Base-by-base conservation (phyloP, 208 protist genomes). In the Spironucleus salmonicida region DNA sequence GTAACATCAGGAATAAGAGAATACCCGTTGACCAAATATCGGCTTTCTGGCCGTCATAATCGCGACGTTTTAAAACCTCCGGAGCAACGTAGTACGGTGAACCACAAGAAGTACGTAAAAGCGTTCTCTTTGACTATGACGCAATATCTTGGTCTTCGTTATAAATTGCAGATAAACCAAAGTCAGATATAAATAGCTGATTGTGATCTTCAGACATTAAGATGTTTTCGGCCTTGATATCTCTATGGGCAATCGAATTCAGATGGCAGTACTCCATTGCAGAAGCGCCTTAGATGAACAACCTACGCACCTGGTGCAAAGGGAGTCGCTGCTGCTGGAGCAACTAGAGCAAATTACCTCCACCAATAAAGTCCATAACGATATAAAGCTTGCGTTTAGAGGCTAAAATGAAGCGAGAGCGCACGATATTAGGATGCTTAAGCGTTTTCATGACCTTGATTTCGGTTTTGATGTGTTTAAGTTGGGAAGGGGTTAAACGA, bases 211-310 rank as follows among this genome's bases (percentile, higher is more conserved):
- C 80, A 29, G 78, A 76, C 1, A 93, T 77, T 66, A 92, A 89
- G 23, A 91, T 86, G 79, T 92, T 92, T 57, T 86, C 82, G 4
- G 90, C 85, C 74, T 91, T 92, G 78, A 92, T 88, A 80, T 92
- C 90, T 34, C 90, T 82, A 75, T 92, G 90, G 40, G 92, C 85
- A 66, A 92, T 84, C 23, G 81, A 76, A 35, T 87, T 78, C 1
- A 83, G 78, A 68, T 92, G 90, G 76, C 86, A 90, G 79, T 87
- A 90, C 71, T 82, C 79, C 58, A 92, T 75, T 27, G 89, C 89
- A 19, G 80, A 78, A 13, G 88, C 78, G 35, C 90, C 82, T 80
- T 92, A 88, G 69, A 79, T 77, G 66, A 88, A 90, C 83, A 85
- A 89, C 58, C 81, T 78, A 30, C 86, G 62, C 41, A 91, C 76